These are phyloP conservation scores for Penicillium sp. DNA, from an alignment of 2,329 filamentous ascomycete genomes.

Conservation along the genomic window DNA sequence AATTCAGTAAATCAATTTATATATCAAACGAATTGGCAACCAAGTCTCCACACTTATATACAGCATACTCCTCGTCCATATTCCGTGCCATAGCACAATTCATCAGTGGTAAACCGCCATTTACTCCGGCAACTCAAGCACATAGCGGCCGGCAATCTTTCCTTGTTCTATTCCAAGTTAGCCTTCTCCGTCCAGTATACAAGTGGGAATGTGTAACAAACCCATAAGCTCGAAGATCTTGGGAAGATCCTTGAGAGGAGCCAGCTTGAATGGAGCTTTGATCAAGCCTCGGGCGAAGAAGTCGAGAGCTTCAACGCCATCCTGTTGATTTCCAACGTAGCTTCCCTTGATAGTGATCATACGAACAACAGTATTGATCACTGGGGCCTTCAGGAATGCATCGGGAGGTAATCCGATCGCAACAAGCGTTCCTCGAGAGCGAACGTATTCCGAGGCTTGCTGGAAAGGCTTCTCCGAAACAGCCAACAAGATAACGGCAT, in stretches of 20 bases:
- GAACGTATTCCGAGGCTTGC: slow-evolving; percentile 81
- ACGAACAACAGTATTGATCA: slow-evolving; percentile 79
- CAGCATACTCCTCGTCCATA: not conserved
- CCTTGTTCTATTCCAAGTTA: slow-evolving; percentile 13
- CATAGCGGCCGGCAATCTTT: slow-evolving; percentile 16
- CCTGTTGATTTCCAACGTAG: slow-evolving; percentile 86
- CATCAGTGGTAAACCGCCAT: not conserved
- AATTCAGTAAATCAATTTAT: slow-evolving; percentile 1
- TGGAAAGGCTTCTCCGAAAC: slow-evolving; percentile 88
- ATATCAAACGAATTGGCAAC: not conserved
- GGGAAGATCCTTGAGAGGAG: slow-evolving; percentile 73
- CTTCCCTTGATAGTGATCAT: slow-evolving; percentile 88
- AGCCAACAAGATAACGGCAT: slow-evolving; percentile 80
- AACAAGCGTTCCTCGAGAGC: slow-evolving; percentile 73
- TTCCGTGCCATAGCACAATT: not conserved
- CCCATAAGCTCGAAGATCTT: slow-evolving; percentile 70
- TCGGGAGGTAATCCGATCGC: slow-evolving; percentile 81
- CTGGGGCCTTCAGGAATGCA: slow-evolving; percentile 68
- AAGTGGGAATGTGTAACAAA: not conserved
- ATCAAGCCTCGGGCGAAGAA: slow-evolving; percentile 79
- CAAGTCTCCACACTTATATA: not conserved
- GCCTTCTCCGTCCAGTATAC: not conserved
- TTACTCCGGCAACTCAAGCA: slow-evolving; percentile 14
- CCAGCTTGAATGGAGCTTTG: slow-evolving; percentile 76
- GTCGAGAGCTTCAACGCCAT: slow-evolving; percentile 81